phyloP scores from a whole-genome alignment of 768 basidiomycete species.

The Lanmaoa rubissima region DNA sequence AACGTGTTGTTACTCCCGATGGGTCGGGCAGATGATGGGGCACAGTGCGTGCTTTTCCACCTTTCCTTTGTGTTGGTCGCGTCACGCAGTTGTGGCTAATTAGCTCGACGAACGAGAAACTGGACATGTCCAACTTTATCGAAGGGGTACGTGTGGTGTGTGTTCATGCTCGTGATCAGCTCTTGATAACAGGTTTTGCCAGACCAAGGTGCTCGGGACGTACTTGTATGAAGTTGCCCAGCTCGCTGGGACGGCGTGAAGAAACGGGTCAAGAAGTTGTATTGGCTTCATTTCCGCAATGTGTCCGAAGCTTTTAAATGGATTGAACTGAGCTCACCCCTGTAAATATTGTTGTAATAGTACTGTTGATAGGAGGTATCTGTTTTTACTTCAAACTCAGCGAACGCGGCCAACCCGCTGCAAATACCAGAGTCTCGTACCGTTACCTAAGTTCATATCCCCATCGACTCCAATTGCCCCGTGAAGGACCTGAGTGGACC shows the following conservation, averaged over 20 bases:
- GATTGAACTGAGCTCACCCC: background rate
- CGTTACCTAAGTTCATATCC: background rate
- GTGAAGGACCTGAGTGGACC: background rate
- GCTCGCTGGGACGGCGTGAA: conserved; percentile 17
- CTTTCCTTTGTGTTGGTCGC: background rate
- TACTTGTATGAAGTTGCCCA: conserved; percentile 33
- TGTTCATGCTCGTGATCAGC: background rate
- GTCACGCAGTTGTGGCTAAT: background rate
- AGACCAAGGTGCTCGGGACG: conserved; percentile 35
- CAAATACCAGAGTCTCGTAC: too few species aligned
- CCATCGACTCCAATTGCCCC: background rate
- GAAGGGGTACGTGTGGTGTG: conserved; percentile 56
- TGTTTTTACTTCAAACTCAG: conserved; percentile 19
- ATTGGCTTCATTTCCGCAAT: background rate
- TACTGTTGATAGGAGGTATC: background rate
- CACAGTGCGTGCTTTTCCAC: conserved; percentile 58
- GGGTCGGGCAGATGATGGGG: conserved; percentile 93
- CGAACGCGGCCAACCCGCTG: conserved; percentile 2
- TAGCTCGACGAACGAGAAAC: conserved; percentile 93
- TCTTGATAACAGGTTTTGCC: background rate
- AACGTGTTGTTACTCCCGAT: conserved; percentile 90
- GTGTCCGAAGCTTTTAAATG: background rate
- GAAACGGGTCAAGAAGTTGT: background rate
- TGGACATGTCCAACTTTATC: conserved; percentile 88
- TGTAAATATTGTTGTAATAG: background rate